Evolutionary conservation across 305 asterid species (phyloP).

Genomic region (Stenogyne calaminthoides): DNA sequence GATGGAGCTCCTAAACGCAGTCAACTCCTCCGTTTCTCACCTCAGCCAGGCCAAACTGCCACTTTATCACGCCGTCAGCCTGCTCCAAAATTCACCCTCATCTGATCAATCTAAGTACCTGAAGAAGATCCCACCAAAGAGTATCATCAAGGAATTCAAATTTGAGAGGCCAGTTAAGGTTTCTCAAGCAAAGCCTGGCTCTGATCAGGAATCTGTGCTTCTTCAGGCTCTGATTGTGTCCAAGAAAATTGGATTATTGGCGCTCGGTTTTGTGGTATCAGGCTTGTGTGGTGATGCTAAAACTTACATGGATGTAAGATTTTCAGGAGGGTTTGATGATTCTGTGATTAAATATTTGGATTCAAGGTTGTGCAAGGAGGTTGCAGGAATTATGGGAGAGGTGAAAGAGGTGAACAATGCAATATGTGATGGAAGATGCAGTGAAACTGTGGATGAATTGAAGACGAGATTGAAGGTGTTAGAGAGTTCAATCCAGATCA

Average conservation of each 20-base stretch:
- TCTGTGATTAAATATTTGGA: constrained; percentile 43
- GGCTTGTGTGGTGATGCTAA: constrained; percentile 45
- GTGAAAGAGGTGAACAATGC: constrained; percentile 54
- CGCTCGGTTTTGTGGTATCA: constrained; percentile 51
- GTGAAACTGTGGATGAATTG: constrained; percentile 36
- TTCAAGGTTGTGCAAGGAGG: constrained; percentile 32
- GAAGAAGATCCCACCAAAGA: constrained; percentile 29
- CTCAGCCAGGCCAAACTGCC: constrained; percentile 52
- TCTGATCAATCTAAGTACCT: constrained; percentile 27
- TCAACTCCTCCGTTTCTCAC: constrained; percentile 52
- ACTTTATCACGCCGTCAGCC: constrained; percentile 41
- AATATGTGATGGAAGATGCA: constrained; percentile 5
- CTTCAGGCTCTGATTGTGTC: constrained; percentile 40
- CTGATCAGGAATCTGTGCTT: constrained; percentile 44
- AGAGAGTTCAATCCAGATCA: constrained; percentile 37
- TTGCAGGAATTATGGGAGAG: constrained; percentile 40
- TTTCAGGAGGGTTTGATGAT: constrained; percentile 34
- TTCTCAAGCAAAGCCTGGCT: constrained; percentile 27
- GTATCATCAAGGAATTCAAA: constrained; percentile 31
- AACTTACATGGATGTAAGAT: constrained; percentile 42
- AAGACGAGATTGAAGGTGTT: constrained; percentile 42
- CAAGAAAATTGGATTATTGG: constrained; percentile 41
- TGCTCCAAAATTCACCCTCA: constrained; percentile 27
- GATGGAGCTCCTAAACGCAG: constrained; percentile 49
- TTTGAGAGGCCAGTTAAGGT: constrained; percentile 25